phyloP scores from a whole-genome alignment of 305 asterid genomes.

The Plantago coronopus region DNA sequence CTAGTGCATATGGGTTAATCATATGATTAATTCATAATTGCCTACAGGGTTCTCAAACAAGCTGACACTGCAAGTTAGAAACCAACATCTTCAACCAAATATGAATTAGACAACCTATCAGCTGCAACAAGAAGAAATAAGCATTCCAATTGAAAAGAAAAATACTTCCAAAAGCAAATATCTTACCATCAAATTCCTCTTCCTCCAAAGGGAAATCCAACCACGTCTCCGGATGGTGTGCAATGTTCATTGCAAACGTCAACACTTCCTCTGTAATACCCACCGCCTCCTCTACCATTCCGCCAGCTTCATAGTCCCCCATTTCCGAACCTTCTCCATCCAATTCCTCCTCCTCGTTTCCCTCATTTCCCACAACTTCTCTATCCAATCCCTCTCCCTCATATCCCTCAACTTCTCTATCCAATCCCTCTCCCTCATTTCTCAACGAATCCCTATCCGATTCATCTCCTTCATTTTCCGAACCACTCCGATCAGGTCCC shows the following conservation, averaged over 20 bases:
- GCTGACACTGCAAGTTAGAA: no score
- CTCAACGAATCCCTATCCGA: background rate
- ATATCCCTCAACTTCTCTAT: background rate
- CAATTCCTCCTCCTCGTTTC: slow-evolving; percentile 30
- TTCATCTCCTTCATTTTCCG: slow-evolving; percentile 28
- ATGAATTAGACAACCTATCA: no score
- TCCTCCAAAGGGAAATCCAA: slow-evolving; percentile 92
- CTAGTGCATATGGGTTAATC: no score
- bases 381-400: slow-evolving; percentile 16
- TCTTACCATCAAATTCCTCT: slow-evolving; percentile 72
- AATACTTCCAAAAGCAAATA: slow-evolving; percentile 4
- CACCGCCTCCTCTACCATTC: slow-evolving; percentile 54
- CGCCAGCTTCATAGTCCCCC: slow-evolving; percentile 34
- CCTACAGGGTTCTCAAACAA: no score
- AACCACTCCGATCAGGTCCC: slow-evolving; percentile 23
- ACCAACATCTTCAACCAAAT: no score
- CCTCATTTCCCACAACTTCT: slow-evolving; percentile 6
- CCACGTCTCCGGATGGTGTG: slow-evolving; percentile 99
- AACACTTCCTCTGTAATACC: slow-evolving; percentile 85
- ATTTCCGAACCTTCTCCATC: slow-evolving; percentile 22
- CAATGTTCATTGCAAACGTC: slow-evolving; percentile 80
- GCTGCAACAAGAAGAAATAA: background rate
- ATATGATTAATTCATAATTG: no score
- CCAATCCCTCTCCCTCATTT: slow-evolving; percentile 18
- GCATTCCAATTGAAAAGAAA: slow-evolving; percentile 1